Evolutionary conservation across 805 yeast genomes (phyloP).

Genomic region (Blastobotrys robertii): DNA sequence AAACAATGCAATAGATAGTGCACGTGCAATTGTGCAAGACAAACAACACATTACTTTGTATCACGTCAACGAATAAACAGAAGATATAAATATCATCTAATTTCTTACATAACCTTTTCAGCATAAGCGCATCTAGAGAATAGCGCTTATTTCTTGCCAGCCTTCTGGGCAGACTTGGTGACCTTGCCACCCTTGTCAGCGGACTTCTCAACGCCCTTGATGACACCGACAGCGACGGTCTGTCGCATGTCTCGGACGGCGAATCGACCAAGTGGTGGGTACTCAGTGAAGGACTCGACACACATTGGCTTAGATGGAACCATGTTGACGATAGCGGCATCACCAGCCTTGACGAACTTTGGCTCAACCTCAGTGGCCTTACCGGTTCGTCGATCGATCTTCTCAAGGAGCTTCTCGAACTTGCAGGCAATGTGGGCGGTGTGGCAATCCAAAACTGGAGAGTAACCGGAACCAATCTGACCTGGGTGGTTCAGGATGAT

Average conservation of each 20-base stretch:
- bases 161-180: constrained; percentile 91
- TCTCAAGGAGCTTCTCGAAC: constrained; percentile 67
- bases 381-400: constrained; percentile 91
- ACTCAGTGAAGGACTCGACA: constrained; percentile 87
- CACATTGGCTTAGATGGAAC: constrained; percentile 88
- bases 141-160: constrained; percentile 56
- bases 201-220: constrained; percentile 87
- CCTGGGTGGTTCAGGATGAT: constrained; percentile 88
- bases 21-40: no score
- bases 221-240: constrained; percentile 99
- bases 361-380: constrained; percentile 83
- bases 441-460: constrained; percentile 89
- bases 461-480: constrained; percentile 83
- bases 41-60: no score
- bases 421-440: constrained; percentile 89
- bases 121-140: not conserved
- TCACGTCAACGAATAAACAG: no score
- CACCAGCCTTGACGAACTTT: constrained; percentile 92
- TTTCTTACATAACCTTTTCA: no score
- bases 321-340: constrained; percentile 88
- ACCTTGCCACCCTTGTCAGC: constrained; percentile 82
- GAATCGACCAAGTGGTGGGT: constrained; percentile 97
- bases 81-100: no score
- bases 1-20: no score
- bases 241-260: constrained; percentile 99